These are phyloP conservation scores for Penicillium hesseltinei DNA, from an alignment of 2,329 filamentous ascomycete species.

Conservation along the genomic window DNA sequence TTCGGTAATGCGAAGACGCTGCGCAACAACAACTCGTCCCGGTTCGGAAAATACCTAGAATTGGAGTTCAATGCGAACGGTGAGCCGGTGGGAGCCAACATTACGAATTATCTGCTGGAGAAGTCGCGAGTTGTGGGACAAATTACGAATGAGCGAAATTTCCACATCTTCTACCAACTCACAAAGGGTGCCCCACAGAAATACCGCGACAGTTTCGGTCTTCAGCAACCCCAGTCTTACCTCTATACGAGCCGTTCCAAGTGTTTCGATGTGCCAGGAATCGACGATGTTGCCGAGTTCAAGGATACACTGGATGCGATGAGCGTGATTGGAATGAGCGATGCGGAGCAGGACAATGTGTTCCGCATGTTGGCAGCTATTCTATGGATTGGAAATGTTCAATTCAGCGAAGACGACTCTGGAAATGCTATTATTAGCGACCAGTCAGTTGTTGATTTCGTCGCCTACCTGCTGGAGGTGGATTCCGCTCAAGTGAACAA, in stretches of 20 bases:
- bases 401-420: constrained; percentile 83
- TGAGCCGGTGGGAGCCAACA: constrained; percentile 92
- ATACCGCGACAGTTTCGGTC: constrained; percentile 82
- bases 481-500: constrained; percentile 76
- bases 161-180: constrained; percentile 99
- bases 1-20: constrained; percentile 98
- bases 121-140: constrained; percentile 94
- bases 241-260: constrained; percentile 91
- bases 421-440: constrained; percentile 86
- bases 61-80: constrained; percentile 91
- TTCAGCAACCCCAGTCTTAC: constrained; percentile 91
- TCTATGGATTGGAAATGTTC: constrained; percentile 91
- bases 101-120: constrained; percentile 96
- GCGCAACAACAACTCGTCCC: constrained; percentile 97
- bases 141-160: constrained; percentile 93
- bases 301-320: constrained; percentile 90
- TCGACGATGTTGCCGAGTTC: constrained; percentile 88
- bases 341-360: constrained; percentile 90
- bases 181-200: constrained; percentile 87
- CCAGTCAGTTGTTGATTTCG: constrained; percentile 87
- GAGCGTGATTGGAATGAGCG: constrained; percentile 84
- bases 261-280: constrained; percentile 89
- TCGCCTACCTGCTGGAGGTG: constrained; percentile 90
- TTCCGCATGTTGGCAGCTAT: constrained; percentile 92
- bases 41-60: constrained; percentile 97